phyloP scores from a whole-genome alignment of 2,329 filamentous ascomycete genomes.

The Hymenoscyphus linearis region DNA sequence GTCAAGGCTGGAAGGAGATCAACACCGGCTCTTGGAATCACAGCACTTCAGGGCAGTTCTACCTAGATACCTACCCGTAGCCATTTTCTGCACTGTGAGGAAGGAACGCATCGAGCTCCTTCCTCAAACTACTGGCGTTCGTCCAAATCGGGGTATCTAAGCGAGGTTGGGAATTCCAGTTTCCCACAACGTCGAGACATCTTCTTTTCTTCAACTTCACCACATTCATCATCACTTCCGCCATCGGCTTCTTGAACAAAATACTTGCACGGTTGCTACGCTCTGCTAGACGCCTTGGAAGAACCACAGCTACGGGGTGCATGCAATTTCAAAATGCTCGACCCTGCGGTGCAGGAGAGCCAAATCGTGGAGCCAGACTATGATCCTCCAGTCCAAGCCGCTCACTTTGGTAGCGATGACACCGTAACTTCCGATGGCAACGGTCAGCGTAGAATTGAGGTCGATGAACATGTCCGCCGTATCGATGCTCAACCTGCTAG shows the following conservation, averaged over 20 bases:
- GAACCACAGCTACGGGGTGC: background rate
- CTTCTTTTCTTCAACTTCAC: background rate
- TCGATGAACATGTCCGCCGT: background rate
- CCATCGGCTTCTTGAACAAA: background rate
- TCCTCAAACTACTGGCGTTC: background rate
- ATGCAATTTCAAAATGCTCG: background rate
- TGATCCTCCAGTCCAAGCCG: background rate
- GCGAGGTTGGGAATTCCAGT: background rate
- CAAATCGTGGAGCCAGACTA: background rate
- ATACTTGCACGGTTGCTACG: too few species aligned
- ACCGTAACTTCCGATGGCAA: background rate
- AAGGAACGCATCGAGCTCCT: constrained; percentile 1
- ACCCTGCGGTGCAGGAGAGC: background rate
- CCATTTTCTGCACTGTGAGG: background rate
- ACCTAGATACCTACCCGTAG: too few species aligned
- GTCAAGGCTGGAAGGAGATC: too few species aligned
- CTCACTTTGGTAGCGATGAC: background rate
- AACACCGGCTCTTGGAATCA: too few species aligned
- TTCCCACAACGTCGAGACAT: background rate
- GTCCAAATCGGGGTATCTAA: background rate
- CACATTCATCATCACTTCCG: background rate
- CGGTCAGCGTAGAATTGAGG: background rate
- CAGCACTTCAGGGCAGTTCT: too few species aligned
- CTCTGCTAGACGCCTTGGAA: too few species aligned
- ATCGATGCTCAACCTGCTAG: background rate